Evolutionary conservation across 176 grass and related monocot species (phyloP), one percentile per base, ranked within the genome.

Genomic region (Chrysopogon serrulatus): DNA sequence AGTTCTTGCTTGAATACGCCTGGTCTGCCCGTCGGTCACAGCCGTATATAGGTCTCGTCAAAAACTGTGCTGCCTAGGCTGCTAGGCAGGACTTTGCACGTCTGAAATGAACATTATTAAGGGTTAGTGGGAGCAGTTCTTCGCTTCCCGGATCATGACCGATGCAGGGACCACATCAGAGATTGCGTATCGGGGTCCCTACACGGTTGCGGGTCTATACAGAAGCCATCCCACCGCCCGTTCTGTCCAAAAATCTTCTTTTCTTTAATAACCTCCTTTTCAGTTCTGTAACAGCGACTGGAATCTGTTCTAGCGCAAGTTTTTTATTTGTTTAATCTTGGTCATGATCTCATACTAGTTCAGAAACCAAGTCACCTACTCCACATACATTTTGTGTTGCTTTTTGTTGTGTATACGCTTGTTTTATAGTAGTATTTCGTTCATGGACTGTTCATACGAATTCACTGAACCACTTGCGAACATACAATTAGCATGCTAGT

Each of bases 231-330:
- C 35, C 14, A 62, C 47, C 43, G 24, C 11, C 32, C 59, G 12
- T 76, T 77, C 51, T 62, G 71, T 71, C 49, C 71, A 81, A 79
- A 83, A 71, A 31, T 34, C 41, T 79, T 65, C 47, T 40, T 60
- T 66, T 61, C n/a, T 49, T 42, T 73, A 73, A 31, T 6, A 56
- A 78, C n/a, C 2, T 10, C 17, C 43, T 76, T 76, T 80, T 51
- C 49, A 19, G 51, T 77, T 85, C 30, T 63, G 33, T 10, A 76
- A 85, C 76, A 61, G 30, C 45, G 56, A 13, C n/a, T 3, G 87
- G 76, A 47, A 84, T 69, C 40, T 80, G 39, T 49, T 35, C 48
- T 15, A 47, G 70, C 26, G 4, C 35, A 56, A 74, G 53, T 8
- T 15, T 21, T 15, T 21, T n/a, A 18, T 44, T 17, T 21, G 9